A percentile compares a stretch with the other conserved stretches of the same genome.
phyloP scores from a whole-genome alignment of 495 filamentous ascomycete species.

The Chaetomium cochliodes region DNA sequence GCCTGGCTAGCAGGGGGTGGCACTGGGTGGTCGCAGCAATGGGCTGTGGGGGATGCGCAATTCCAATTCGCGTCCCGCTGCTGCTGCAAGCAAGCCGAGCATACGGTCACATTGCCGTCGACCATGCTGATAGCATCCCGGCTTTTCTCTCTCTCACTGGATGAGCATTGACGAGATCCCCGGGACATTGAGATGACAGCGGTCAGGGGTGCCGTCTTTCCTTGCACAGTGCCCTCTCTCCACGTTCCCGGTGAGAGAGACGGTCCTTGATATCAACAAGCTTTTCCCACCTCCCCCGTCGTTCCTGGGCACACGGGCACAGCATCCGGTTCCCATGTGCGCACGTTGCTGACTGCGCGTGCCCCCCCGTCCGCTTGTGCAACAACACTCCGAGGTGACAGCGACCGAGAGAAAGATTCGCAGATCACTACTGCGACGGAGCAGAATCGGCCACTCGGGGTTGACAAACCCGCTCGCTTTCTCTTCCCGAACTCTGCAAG shows the following conservation, averaged over 20 bases:
- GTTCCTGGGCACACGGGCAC: neutral
- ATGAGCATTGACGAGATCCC: neutral
- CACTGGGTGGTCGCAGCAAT: neutral
- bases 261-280: neutral
- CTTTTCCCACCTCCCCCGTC: neutral
- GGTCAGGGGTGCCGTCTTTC: neutral
- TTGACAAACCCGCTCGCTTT: neutral
- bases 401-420: neutral
- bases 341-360: slow-evolving; percentile 30
- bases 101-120: slow-evolving; percentile 23
- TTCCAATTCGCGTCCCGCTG: slow-evolving; percentile 21
- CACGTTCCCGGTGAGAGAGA: neutral
- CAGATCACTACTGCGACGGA: slow-evolving; percentile 14
- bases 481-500: slow-evolving; percentile 15
- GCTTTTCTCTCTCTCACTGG: slow-evolving; percentile 3
- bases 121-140: slow-evolving; percentile 1
- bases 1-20: neutral
- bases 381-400: neutral
- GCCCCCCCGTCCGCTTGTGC: slow-evolving; percentile 14
- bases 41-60: slow-evolving; percentile 1
- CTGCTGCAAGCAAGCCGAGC: slow-evolving; percentile 11
- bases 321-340: slow-evolving; percentile 28
- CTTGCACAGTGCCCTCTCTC: neutral
- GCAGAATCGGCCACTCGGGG: slow-evolving; percentile 1
- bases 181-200: neutral